phyloP scores from a whole-genome alignment of 805 yeast genomes.

The Yarrowia keelungensis region DNA sequence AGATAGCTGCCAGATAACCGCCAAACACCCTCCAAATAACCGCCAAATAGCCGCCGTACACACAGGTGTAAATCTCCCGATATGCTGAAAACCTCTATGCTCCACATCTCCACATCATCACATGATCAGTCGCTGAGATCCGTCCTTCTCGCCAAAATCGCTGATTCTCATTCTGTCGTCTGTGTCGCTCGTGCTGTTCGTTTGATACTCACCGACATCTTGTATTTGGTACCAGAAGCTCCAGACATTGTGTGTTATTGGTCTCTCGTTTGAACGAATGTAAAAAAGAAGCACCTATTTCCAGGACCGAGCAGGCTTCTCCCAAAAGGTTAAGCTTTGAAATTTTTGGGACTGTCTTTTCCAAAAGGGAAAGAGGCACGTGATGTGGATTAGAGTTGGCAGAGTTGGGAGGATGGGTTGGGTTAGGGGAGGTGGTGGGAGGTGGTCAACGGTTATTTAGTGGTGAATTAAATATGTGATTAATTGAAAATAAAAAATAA shows the following conservation, averaged over 20 bases:
- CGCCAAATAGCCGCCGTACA: too few relatives aligned
- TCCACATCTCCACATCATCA: too few relatives aligned
- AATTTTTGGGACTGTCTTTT: constrained; percentile 36
- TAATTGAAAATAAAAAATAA: too few relatives aligned
- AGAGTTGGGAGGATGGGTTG: too few relatives aligned
- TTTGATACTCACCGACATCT: constrained; percentile 88
- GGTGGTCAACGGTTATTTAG: too few relatives aligned
- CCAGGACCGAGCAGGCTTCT: constrained; percentile 33
- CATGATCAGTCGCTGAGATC: too few relatives aligned
- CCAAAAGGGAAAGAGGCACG: constrained; percentile 10
- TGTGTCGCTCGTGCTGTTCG: neutral
- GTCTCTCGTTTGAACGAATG: constrained; percentile 38
- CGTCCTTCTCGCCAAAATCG: neutral
- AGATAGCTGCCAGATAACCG: too few relatives aligned
- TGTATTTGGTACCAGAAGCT: constrained; percentile 99
- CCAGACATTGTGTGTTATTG: constrained; percentile 52
- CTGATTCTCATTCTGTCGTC: neutral
- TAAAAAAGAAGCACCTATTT: constrained; percentile 38
- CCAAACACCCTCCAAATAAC: too few relatives aligned
- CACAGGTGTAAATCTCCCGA: too few relatives aligned
- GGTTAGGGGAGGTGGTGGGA: too few relatives aligned
- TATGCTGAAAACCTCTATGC: too few relatives aligned
- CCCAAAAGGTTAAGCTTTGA: constrained; percentile 35
- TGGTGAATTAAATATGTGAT: too few relatives aligned
- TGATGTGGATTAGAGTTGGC: neutral